phyloP scores from a whole-genome alignment of 805 yeast species.

The Yarrowia sp. region DNA sequence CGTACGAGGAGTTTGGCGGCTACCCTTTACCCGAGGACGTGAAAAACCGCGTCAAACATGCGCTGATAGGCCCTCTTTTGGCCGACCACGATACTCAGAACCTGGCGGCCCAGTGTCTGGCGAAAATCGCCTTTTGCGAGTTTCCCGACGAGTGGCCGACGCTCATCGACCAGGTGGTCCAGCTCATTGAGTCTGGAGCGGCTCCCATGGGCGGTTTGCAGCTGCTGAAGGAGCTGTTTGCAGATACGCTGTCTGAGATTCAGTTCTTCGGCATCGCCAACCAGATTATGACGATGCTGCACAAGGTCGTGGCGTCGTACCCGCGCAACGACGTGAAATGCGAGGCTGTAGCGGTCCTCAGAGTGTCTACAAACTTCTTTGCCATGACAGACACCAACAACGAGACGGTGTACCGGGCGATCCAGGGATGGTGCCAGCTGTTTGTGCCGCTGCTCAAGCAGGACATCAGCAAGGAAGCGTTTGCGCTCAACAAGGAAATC shows the following conservation, averaged over 20 bases:
- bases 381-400: constrained; percentile 32
- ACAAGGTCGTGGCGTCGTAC: neutral
- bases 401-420: neutral
- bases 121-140: constrained; percentile 83
- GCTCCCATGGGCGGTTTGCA: constrained; percentile 45
- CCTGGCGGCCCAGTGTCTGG: constrained; percentile 64
- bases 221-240: constrained; percentile 64
- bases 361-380: constrained; percentile 37
- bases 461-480: neutral
- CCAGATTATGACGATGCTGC: constrained; percentile 29
- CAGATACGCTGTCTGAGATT: constrained; percentile 80
- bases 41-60: constrained; percentile 52
- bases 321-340: constrained; percentile 27
- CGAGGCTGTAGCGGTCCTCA: constrained; percentile 39
- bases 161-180: constrained; percentile 46
- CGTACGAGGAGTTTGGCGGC: constrained; percentile 70
- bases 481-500: neutral
- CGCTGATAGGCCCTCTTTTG: constrained; percentile 49
- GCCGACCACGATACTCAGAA: constrained; percentile 41
- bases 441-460: constrained; percentile 5
- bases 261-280: constrained; percentile 74
- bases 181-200: constrained; percentile 36
- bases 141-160: constrained; percentile 97
- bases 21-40: constrained; percentile 55
- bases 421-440: constrained; percentile 24